phyloP scores from a whole-genome alignment of 2,329 filamentous ascomycete species.

The Helicocarpus griseus region DNA sequence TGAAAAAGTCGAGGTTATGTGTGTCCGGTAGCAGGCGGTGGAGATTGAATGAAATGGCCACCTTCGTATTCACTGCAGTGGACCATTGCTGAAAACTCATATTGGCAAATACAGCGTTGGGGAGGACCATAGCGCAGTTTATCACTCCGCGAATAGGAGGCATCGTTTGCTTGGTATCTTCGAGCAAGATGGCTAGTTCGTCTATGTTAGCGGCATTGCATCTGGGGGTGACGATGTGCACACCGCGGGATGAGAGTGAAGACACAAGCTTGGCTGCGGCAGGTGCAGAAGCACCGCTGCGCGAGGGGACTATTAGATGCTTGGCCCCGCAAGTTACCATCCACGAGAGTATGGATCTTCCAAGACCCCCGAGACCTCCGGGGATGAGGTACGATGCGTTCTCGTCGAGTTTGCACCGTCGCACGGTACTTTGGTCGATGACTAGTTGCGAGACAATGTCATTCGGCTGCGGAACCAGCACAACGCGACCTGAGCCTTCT shows the following conservation, averaged over 20 bases:
- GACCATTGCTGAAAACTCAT: conserved; percentile 27
- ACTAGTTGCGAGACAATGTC: neutral
- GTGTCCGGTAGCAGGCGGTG: conserved; percentile 17
- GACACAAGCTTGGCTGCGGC: conserved; percentile 10
- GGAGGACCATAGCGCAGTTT: conserved; percentile 20
- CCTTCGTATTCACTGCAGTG: conserved; percentile 24
- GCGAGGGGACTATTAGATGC: conserved; percentile 19
- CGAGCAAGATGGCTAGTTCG: conserved; percentile 7
- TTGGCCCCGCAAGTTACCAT: conserved; percentile 16
- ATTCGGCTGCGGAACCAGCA: neutral
- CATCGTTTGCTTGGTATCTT: conserved; percentile 8
- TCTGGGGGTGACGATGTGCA: conserved; percentile 7
- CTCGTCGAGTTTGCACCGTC: conserved; percentile 2
- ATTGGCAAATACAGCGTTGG: conserved; percentile 21
- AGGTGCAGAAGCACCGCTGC: conserved; percentile 11
- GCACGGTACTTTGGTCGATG: neutral
- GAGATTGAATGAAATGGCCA: conserved; percentile 21
- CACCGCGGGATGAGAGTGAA: conserved; percentile 10
- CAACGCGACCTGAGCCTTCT: conserved; percentile 1
- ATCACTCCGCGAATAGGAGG: conserved; percentile 22
- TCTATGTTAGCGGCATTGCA: conserved; percentile 16
- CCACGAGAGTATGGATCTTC: conserved; percentile 13
- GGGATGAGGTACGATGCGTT: conserved; percentile 15
- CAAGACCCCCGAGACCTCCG: conserved; percentile 15
- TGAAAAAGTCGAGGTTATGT: conserved; percentile 32